Evolutionary conservation across 23 red algal genomes (phyloP), one percentile per base, ranked within the genome.

Genomic region (Gracilaria caudata): DNA sequence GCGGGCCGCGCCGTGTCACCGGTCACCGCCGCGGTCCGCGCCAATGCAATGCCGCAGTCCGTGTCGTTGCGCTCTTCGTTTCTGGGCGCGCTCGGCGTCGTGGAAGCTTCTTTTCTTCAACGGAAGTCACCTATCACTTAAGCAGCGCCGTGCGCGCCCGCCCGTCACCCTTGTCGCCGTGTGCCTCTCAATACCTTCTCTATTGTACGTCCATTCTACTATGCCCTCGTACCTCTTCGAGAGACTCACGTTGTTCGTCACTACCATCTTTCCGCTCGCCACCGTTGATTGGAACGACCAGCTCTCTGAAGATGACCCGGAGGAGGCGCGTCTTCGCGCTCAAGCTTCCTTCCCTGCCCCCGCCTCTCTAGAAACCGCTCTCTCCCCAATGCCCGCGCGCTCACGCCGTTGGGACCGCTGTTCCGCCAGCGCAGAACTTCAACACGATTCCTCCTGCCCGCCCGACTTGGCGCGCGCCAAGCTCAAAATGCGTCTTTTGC

Each of bases 221-320:
- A 71, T 71, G 65, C 65, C 65, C 35, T 71, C 65, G 34, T 71
- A 71, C 33, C 65, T 71, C 19, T 71, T 71, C 65, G 65, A 71
- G 21, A 40, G 65, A 71, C 35, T 71, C 1, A 13, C 65, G 1
- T 16, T 5, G 4, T 71, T 71, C 33, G 65, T 71, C 65, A 7
- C 65, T 20, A 71, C 65, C 14, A 71, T 71, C 1, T 71, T 71
- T 19, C 65, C 65, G 1, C 9, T 71, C 14, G 65, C 65, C 13
- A 38, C 65, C 33, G 65, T 71, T 34, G 65, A 71, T 34, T 71
- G 65, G 65, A n/a, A 71, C 33, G 65, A 71, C 65, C 65, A 71
- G 11, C 65, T 71, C 14, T 71, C 65, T 34, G 65, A 71, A n/a
- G 65, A 71, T 41, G 65, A 71, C 65, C 35, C 34, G 32, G 35